Base-by-base conservation (phyloP, 768 basidiomycete species). In the Mycena rebaudengoi region DNA sequence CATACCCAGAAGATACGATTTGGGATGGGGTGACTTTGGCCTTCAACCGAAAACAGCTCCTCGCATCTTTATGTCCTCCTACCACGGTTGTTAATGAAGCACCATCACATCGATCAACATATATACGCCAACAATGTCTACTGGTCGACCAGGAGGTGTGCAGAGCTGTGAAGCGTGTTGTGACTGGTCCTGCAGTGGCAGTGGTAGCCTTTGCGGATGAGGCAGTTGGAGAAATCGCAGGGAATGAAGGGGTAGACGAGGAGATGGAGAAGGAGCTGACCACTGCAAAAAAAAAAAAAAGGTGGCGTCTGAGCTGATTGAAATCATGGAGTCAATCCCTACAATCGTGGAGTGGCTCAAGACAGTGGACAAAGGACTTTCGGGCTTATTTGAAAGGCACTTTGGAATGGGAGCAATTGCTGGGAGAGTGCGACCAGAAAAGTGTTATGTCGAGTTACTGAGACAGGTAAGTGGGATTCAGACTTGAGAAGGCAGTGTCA, bases 21-120 rank as follows among this genome's bases (percentile, higher is more conserved):
- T 69, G 60, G 62, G 70, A 73, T 60, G 70, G 71, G n/a, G 60
- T 73, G 3, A 73, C 64, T 4, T 57, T 73, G 8, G 63, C 62
- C 7, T 71, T 69, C 56, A 61, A 53, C 39, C 58, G 54, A 20
- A 65, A 65, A 48, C 61, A 69, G 37, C 29, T 71, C 7, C 50
- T 68, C 11, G 16, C 56, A 5, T 66, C 67, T 23, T 25, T 69
- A 18, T 28, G 30, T 18, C 46, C 49, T 13, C 49, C 49, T 4
- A 50, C 49, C 11, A 29, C 10, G 21, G 12, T 44, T 44, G 16
- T 41, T n/a, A 13, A 7, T 7, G 40, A n/a, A n/a, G 40, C 10
- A 7, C 7, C 7, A 41, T 6, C 7, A 13, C 43, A 45, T 14
- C 3, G 25, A 11, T 28, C 44, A 4, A 11, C 2, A n/a, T 28